phyloP scores from a whole-genome alignment of 2,329 filamentous ascomycete genomes.

The Colletotrichum eremochloae region DNA sequence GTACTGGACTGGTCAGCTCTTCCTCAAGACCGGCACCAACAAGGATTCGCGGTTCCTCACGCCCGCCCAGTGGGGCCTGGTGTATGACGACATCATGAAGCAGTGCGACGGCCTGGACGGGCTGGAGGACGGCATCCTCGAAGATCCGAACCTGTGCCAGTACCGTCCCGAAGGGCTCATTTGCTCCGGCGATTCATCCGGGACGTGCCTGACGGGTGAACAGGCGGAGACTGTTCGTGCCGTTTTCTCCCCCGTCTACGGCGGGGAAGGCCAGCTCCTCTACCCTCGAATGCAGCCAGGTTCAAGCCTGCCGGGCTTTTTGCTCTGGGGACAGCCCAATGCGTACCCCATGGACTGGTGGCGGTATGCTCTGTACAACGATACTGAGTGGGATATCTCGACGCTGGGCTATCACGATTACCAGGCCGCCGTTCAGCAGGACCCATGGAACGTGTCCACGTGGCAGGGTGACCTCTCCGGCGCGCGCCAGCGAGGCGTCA shows the following conservation, averaged over 20 bases:
- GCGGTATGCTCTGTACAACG: constrained; percentile 50
- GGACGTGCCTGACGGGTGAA: constrained; percentile 54
- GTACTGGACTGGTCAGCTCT: constrained; percentile 54
- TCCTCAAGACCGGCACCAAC: constrained; percentile 57
- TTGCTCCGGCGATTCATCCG: constrained; percentile 55
- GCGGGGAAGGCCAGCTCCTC: constrained; percentile 47
- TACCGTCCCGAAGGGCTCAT: constrained; percentile 51
- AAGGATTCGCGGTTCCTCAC: constrained; percentile 57
- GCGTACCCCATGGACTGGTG: constrained; percentile 30
- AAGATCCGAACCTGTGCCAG: constrained; percentile 39
- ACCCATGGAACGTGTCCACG: constrained; percentile 57
- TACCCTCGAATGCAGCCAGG: constrained; percentile 62
- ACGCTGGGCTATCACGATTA: constrained; percentile 20
- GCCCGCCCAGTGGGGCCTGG: constrained; percentile 27
- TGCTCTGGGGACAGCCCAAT: constrained; percentile 24
- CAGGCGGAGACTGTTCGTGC: constrained; percentile 46
- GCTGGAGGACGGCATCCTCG: constrained; percentile 61
- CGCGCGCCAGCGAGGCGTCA: constrained; percentile 58
- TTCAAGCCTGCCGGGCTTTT: constrained; percentile 49
- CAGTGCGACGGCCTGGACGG: constrained; percentile 65
- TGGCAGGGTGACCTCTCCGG: constrained; percentile 55
- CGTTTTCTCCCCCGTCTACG: constrained; percentile 49
- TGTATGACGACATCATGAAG: constrained; percentile 53
- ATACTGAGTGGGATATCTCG: constrained; percentile 42
- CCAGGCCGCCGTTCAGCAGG: constrained; percentile 44